Conservation (phyloP, 164 flowering plant genomes). For the Annona cherimola region DNA sequence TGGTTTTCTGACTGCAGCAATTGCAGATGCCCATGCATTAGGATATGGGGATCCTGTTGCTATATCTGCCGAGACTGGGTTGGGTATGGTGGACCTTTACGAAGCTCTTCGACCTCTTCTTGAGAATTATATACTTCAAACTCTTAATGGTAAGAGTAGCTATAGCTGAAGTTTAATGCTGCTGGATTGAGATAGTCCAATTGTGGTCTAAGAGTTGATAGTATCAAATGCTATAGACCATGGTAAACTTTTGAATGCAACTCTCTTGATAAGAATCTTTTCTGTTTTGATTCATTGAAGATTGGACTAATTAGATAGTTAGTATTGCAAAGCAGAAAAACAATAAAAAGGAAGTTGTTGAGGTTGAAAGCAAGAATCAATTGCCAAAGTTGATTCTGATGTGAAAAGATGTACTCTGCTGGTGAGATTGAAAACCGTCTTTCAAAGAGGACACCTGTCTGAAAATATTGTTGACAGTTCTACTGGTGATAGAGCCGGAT, state of each 20-base stretch:
- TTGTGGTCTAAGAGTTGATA: neutral
- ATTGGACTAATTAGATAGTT: neutral
- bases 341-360: neutral
- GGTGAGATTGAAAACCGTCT: neutral
- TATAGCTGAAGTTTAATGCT: slow-evolving; percentile 4
- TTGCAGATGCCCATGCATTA: slow-evolving; percentile 64
- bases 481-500: no score
- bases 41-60: slow-evolving; percentile 95
- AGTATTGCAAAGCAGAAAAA: neutral
- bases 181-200: neutral
- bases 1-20: slow-evolving; percentile 53
- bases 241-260: neutral
- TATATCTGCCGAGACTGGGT: slow-evolving; percentile 93
- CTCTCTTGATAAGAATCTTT: neutral
- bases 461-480: no score
- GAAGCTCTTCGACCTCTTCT: slow-evolving; percentile 64
- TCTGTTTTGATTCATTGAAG: neutral
- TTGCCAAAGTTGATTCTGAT: neutral
- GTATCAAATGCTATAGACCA: neutral
- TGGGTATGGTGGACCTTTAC: slow-evolving; percentile 80
- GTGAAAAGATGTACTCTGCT: neutral
- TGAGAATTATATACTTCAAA: slow-evolving; percentile 58
- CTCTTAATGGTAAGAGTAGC: slow-evolving; percentile 34
- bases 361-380: neutral
- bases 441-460: neutral